Evolutionary conservation across 2,329 filamentous ascomycete genomes (phyloP).

Genomic region (Neurospora sp.): DNA sequence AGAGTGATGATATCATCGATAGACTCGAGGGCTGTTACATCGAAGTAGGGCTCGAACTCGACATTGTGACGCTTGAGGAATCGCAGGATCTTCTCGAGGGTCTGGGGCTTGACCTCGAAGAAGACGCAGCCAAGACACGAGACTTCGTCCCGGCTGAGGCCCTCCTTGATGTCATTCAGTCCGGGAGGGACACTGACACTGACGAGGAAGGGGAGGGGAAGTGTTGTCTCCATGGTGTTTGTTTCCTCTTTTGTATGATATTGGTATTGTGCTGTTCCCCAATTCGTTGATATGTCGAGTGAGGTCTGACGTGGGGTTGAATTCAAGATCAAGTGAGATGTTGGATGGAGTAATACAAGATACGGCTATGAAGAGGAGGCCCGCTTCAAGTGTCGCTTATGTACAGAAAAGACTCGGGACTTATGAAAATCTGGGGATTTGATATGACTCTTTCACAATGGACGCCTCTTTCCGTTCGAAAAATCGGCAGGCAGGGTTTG

Average conservation of each 20-base stretch:
- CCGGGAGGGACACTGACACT: conserved; percentile 42
- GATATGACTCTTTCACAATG: background rate
- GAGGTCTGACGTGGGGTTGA: background rate
- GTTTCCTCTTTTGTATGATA: background rate
- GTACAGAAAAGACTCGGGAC: background rate
- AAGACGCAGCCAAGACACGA: conserved; percentile 50
- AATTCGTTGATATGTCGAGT: background rate
- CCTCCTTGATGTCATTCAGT: conserved; percentile 35
- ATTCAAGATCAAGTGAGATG: background rate
- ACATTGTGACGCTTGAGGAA: conserved; percentile 41
- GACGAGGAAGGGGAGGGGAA: conserved; percentile 54
- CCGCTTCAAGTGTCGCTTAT: background rate
- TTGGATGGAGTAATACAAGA: background rate
- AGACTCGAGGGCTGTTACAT: conserved; percentile 59
- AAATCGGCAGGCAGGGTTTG: background rate
- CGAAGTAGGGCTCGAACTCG: conserved; percentile 58
- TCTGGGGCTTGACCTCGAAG: conserved; percentile 36
- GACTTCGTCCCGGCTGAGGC: conserved; percentile 46
- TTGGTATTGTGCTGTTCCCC: background rate
- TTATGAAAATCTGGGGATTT: background rate
- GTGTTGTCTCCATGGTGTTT: conserved; percentile 49
- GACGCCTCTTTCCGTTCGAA: background rate
- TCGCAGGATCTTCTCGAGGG: conserved; percentile 31
- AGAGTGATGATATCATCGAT: conserved; percentile 67
- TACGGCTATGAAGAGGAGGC: background rate